A percentile compares a stretch with the other conserved stretches of the same genome.
Evolutionary conservation across 345 rosid species (phyloP).

Genomic region (Bruguiera sexangula): DNA sequence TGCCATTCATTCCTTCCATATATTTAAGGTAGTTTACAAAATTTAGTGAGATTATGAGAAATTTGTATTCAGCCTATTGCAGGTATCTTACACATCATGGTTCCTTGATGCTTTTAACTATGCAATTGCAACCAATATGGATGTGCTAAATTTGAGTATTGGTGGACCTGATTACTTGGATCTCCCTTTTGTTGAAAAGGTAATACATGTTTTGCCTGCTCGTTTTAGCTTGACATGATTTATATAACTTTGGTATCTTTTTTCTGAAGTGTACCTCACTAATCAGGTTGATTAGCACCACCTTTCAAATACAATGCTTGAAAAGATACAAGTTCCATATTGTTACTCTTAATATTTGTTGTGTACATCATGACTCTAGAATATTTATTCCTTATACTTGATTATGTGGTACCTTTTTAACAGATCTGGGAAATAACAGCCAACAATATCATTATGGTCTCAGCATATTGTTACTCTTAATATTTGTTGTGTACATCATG

Average conservation of each 20-base stretch:
- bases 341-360: too few relatives aligned
- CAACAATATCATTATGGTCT: too few relatives aligned
- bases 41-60: conserved; percentile 63
- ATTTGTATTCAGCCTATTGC: conserved; percentile 84
- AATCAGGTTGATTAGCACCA: not conserved
- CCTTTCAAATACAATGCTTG: not conserved
- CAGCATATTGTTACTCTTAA: too few relatives aligned
- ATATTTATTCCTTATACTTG: too few relatives aligned
- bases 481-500: not conserved
- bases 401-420: too few relatives aligned
- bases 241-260: not conserved
- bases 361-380: too few relatives aligned
- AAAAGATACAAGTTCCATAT: not conserved
- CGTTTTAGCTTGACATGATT: conserved; percentile 5
- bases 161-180: conserved; percentile 99
- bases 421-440: too few relatives aligned
- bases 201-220: conserved; percentile 25
- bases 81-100: conserved; percentile 99
- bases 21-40: conserved; percentile 14
- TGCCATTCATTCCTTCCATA: not conserved
- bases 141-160: conserved; percentile 94
- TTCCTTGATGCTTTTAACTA: conserved; percentile 97
- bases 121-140: conserved; percentile 90
- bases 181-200: conserved; percentile 98
- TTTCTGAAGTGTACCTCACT: not conserved